A percentile compares a stretch with the other conserved stretches of the same genome.
These are phyloP conservation scores for Cajanus cajan DNA, from an alignment of 306 rosid species.

Conservation along the genomic window DNA sequence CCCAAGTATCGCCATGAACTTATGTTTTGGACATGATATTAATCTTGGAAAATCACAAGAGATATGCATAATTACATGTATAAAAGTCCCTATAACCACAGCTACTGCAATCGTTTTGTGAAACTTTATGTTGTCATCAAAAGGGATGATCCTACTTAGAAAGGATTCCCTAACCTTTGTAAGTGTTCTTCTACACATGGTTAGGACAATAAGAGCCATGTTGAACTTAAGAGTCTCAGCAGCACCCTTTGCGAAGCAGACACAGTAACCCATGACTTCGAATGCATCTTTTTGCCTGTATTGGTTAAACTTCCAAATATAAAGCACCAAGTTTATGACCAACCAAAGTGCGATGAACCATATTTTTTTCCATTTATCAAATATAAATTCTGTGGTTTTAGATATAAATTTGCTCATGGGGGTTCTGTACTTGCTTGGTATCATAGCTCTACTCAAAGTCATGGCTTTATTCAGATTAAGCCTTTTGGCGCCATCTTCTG, in stretches of 20 bases:
- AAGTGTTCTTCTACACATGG: constrained; percentile 84
- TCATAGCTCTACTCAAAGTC: constrained; percentile 63
- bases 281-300: constrained; percentile 48
- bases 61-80: constrained; percentile 57
- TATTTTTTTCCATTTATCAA: constrained; percentile 71
- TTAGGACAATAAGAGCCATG: constrained; percentile 84
- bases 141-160: constrained; percentile 65
- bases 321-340: constrained; percentile 53
- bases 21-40: constrained; percentile 32
- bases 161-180: constrained; percentile 65
- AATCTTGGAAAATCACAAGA: constrained; percentile 82
- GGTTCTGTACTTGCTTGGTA: constrained; percentile 66
- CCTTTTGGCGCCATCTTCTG: constrained; percentile 44
- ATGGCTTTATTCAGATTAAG: constrained; percentile 17
- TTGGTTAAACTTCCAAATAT: constrained; percentile 60
- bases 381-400: constrained; percentile 31
- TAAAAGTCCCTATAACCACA: constrained; percentile 51
- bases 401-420: constrained; percentile 41
- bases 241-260: constrained; percentile 87
- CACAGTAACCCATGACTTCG: constrained; percentile 75
- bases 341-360: constrained; percentile 71
- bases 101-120: constrained; percentile 68
- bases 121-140: constrained; percentile 83
- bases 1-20: constrained; percentile 56
- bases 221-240: constrained; percentile 95